Evolutionary conservation across 1,284 basidiomycete species (phyloP), one percentile per base, ranked within the genome.

Genomic region (Ceraceosorus bombacis): DNA sequence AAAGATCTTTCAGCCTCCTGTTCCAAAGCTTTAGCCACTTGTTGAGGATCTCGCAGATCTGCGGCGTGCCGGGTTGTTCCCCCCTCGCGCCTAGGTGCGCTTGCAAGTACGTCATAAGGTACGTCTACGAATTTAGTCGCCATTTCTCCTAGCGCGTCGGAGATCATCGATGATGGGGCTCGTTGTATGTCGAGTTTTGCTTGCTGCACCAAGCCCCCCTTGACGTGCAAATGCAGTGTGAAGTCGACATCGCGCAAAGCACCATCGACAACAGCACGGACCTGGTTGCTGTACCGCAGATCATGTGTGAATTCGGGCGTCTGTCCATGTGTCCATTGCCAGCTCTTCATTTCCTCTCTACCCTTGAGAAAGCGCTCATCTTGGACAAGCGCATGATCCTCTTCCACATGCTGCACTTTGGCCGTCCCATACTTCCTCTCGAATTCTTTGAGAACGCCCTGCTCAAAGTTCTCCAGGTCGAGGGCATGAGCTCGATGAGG

Each of bases 261-360:
- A 1, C 58, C 39, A 5, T 60, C 65, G 55, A 59, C 57, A 6
- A 56, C 59, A 27, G 41, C 48, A 1, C 12, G 9, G 6, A 53
- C 12, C 0, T 41, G 7, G 9, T 41, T 12, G 27, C 59, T 63
- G n/a, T 15, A 43, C 15, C 13, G 27, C 6, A 73, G 59, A 1
- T 54, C 48, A 62, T 81, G 80, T 0, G 77, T 87, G 76, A 98
- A 97, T 74, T 94, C 89, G 56, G 94, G 94, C 0, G 93, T 95
- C 75, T 95, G 89, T 0, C 93, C 94, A 72, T 85, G 96, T 39
- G 85, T 82, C 92, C 93, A 98, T 36, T 88, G 84, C 95, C 94
- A 97, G 48, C 83, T 86, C 88, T 93, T 73, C 15, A 63, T 53
- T 38, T 73, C 71, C 6, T 67, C 55, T 51, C 65, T 70, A 38